Conservation (phyloP, 495 filamentous ascomycete species). For the Aspergillus sclerotiicarbonarius region DNA sequence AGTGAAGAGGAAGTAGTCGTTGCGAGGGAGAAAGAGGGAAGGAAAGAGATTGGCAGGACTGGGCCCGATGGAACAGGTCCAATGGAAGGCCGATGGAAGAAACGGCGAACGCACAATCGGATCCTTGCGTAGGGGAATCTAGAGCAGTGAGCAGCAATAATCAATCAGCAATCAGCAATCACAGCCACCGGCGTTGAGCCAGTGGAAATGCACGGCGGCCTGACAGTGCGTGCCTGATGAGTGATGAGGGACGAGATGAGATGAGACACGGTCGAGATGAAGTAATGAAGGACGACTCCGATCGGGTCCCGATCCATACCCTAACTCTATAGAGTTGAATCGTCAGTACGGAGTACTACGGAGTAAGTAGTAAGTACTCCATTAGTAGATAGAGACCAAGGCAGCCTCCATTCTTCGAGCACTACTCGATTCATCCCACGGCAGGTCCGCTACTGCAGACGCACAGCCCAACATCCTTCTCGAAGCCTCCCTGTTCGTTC, state of each 20-base stretch:
- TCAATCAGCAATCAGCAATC: no score
- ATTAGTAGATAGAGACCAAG: no score
- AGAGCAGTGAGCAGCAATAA: no score
- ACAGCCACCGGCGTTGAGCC: background rate
- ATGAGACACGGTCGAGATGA: no score
- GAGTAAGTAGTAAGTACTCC: no score
- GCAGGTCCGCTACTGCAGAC: slow-evolving; percentile 23
- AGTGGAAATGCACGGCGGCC: slow-evolving; percentile 32
- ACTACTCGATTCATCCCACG: slow-evolving; percentile 4
- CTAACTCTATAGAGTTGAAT: no score
- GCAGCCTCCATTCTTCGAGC: slow-evolving; percentile 4
- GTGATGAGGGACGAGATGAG: background rate
- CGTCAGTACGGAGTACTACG: no score
- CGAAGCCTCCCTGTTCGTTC: slow-evolving; percentile 18
- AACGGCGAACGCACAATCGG: background rate
- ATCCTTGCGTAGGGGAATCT: background rate
- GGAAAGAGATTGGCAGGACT: slow-evolving; percentile 13
- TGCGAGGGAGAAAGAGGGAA: background rate
- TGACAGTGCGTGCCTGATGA: slow-evolving; percentile 25
- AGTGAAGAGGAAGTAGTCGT: background rate
- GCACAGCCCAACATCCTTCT: slow-evolving; percentile 29
- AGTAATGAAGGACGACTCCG: no score
- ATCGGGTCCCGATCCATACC: no score
- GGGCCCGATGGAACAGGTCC: slow-evolving; percentile 1
- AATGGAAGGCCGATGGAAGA: background rate